These are phyloP conservation scores for Penicillium thymicola DNA, from an alignment of 2,329 filamentous ascomycete genomes.

Conservation along the genomic window DNA sequence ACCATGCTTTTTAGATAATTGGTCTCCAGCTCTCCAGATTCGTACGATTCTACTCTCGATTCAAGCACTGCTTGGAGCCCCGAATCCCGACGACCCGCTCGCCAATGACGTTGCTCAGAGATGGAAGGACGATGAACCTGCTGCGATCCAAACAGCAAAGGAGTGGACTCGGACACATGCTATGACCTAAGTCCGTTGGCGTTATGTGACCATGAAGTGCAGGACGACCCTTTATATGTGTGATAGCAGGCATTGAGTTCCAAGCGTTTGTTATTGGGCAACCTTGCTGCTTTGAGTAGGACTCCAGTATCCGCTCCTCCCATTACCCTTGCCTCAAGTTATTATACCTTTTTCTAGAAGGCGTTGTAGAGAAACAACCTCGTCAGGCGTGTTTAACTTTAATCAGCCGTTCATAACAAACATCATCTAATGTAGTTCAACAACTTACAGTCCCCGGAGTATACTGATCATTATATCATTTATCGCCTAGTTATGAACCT, in stretches of 20 bases:
- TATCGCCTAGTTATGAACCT: no score
- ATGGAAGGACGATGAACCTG: slow-evolving; percentile 95
- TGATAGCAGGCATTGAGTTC: slow-evolving; percentile 14
- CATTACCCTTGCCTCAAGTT: slow-evolving; percentile 1
- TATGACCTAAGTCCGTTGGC: slow-evolving; percentile 43
- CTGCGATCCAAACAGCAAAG: slow-evolving; percentile 84
- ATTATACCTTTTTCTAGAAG: slow-evolving; percentile 4
- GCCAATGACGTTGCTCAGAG: slow-evolving; percentile 96
- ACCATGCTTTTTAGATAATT: slow-evolving; percentile 67
- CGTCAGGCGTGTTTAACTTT: background rate
- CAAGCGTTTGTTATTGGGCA: slow-evolving; percentile 15
- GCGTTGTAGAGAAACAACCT: slow-evolving; percentile 18
- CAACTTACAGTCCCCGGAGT: background rate
- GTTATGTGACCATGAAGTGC: slow-evolving; percentile 35
- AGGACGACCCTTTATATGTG: slow-evolving; percentile 14
- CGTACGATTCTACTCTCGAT: slow-evolving; percentile 98
- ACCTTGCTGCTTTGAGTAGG: slow-evolving; percentile 11
- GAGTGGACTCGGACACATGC: slow-evolving; percentile 91
- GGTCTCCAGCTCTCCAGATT: slow-evolving; percentile 97
- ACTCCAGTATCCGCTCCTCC: slow-evolving; percentile 1
- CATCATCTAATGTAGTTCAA: background rate
- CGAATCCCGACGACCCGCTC: slow-evolving; percentile 97
- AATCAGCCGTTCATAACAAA: background rate
- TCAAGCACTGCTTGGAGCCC: slow-evolving; percentile 90
- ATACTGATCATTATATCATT: background rate